Percentiles rank a stretch among this genome's conserved stretches.
Conservation (phyloP, 371 early-diverging fungal genomes). For the Rhizopus delemar region DNA sequence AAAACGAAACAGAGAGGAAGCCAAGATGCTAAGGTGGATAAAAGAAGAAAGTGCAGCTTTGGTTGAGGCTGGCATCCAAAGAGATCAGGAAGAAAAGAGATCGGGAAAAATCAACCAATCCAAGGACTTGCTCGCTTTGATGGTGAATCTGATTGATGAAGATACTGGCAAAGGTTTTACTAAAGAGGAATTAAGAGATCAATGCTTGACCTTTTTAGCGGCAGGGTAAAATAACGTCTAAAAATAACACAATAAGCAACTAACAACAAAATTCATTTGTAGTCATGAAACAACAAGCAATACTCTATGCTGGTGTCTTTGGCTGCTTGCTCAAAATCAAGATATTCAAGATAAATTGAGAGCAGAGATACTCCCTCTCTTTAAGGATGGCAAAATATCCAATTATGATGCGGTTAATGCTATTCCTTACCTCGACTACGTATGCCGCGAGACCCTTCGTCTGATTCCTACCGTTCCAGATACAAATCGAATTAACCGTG, state of each 20-base stretch:
- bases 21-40: not conserved
- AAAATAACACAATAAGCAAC: not conserved
- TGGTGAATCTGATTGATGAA: slow-evolving; percentile 39
- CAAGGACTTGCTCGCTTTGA: slow-evolving; percentile 37
- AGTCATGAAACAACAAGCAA: slow-evolving; percentile 60
- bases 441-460: slow-evolving; percentile 50
- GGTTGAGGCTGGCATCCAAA: not conserved
- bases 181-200: slow-evolving; percentile 29
- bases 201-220: slow-evolving; percentile 41
- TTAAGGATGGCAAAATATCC: slow-evolving; percentile 17
- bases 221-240: slow-evolving; percentile 35
- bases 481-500: slow-evolving; percentile 42
- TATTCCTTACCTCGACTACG: slow-evolving; percentile 44
- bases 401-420: slow-evolving; percentile 42
- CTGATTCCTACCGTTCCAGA: slow-evolving; percentile 59
- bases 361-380: slow-evolving; percentile 33
- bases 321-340: slow-evolving; percentile 49
- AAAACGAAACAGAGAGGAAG: too few relatives aligned
- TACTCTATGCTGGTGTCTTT: slow-evolving; percentile 55
- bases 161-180: slow-evolving; percentile 35
- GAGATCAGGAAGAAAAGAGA: not conserved
- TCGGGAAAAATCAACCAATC: slow-evolving; percentile 19
- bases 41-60: not conserved
- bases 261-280: not conserved
- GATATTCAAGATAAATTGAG: slow-evolving; percentile 42